These are phyloP conservation scores for Daldinia childiae DNA, from an alignment of 495 filamentous ascomycete species.

Conservation along the genomic window DNA sequence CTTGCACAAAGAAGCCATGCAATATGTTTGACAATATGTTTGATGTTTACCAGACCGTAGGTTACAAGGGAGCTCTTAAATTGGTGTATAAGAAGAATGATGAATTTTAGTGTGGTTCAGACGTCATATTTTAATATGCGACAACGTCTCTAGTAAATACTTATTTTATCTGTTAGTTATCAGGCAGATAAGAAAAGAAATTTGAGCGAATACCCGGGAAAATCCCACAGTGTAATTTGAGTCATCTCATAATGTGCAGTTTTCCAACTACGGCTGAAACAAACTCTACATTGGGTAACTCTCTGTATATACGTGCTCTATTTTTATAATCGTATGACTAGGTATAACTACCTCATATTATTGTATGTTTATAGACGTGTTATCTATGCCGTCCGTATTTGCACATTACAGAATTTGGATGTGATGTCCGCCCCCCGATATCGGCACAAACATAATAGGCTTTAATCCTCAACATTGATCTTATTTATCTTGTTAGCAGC, in stretches of 20 bases:
- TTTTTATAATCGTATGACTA: neutral
- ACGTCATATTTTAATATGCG: conserved; percentile 21
- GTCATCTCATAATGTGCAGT: neutral
- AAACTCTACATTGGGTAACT: neutral
- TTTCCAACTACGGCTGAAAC: neutral
- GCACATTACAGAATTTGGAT: neutral
- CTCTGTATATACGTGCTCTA: neutral
- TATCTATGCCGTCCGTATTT: neutral
- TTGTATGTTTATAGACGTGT: neutral
- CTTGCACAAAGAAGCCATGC: neutral
- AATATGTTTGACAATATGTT: conserved; percentile 8
- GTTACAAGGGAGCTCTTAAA: neutral
- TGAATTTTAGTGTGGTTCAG: conserved; percentile 25
- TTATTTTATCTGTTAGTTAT: neutral
- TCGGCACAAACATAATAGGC: conserved; percentile 12
- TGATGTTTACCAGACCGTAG: conserved; percentile 5
- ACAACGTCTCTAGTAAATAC: neutral
- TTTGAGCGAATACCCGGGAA: neutral
- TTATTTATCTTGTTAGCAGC: neutral
- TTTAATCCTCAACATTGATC: neutral
- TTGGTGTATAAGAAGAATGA: conserved; percentile 8
- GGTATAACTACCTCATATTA: too few relatives aligned
- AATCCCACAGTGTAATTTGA: neutral
- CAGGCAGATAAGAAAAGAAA: neutral
- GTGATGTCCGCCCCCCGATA: conserved; percentile 11